Base-by-base conservation (phyloP, 306 rosid species). In the Prosopis cineraria region DNA sequence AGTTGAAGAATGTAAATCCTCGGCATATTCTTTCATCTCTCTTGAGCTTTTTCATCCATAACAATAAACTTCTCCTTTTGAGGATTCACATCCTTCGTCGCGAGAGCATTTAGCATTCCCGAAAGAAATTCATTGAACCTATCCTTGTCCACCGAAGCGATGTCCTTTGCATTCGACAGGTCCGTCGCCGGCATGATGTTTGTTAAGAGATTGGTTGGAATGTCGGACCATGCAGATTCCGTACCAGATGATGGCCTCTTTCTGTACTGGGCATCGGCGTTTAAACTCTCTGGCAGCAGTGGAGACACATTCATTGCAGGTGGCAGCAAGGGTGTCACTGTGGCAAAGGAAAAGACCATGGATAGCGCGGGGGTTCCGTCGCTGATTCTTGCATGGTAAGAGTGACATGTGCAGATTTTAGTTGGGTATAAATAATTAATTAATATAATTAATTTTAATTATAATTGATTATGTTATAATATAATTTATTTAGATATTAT, bases 111-210 rank as follows among this genome's bases (percentile, higher is more conserved):
- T 41, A 87, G 25, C 58, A 77, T 52, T 2, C 60, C 74, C 1
- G 88, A 68, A 4, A 87, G 80, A 34, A 84, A 41, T 7, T 66
- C 60, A 72, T 79, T 82, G 86, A 87, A 87, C 19, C 68, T 44
- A 12, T 73, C 73, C 2, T 24, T 4, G 7, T 74, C 66, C 71
- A 10, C 9, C 81, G 17, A 45, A 11, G 84, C 56, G 3, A 75
- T 53, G 59, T 24, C 55, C 17, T 52, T 43, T 0, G 70, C 0
- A 50, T 65, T 56, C 9, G 29, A 56, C 14, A 73, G 4, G 30
- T 19, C 68, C 43, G 63, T 56, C 33, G 63, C 24, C 9, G 63
- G 63, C 10, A 56, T 33, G 16, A 56, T 56, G 63, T n/a, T 56
- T n/a, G 68, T 81, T 81, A 47, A 52, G 63, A 5, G 79, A 52